These are phyloP conservation scores for Angomonas deanei DNA, from an alignment of 208 protist genomes.

Conservation along the genomic window DNA sequence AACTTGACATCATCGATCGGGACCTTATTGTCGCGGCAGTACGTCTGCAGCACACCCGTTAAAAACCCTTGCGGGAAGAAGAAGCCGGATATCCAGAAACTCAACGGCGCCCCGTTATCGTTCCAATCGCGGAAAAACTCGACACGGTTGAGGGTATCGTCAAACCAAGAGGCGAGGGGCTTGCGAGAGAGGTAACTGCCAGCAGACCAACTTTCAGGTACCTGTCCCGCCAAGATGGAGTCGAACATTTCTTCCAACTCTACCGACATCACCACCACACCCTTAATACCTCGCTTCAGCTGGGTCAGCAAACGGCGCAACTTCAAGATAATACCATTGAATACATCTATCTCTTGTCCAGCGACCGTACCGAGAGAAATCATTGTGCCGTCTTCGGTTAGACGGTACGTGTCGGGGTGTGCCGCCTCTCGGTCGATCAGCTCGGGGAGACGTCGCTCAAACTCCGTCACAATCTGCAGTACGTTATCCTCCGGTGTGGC, in stretches of 20 bases:
- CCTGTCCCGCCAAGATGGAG: constrained; percentile 82
- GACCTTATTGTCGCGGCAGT: constrained; percentile 82
- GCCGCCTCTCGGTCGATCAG: constrained; percentile 79
- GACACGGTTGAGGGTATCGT: constrained; percentile 90
- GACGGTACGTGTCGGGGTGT: constrained; percentile 80
- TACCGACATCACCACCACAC: constrained; percentile 89
- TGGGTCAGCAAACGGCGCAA: constrained; percentile 62
- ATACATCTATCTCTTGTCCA: constrained; percentile 88
- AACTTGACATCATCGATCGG: constrained; percentile 92
- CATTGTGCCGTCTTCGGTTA: constrained; percentile 83
- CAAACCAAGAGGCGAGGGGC: constrained; percentile 94
- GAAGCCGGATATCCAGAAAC: constrained; percentile 97
- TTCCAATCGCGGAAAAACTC: constrained; percentile 95
- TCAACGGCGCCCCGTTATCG: constrained; percentile 83
- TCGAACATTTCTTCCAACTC: constrained; percentile 91
- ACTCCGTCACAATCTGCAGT: constrained; percentile 69
- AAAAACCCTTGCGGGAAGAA: constrained; percentile 98
- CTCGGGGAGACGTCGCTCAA: constrained; percentile 65
- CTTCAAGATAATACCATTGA: constrained; percentile 81
- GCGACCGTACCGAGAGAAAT: constrained; percentile 88
- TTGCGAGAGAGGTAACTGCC: constrained; percentile 94
- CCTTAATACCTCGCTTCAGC: constrained; percentile 81
- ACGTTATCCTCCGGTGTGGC: constrained; percentile 70
- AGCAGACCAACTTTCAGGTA: constrained; percentile 90
- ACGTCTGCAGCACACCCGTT: constrained; percentile 89